A percentile compares a stretch with the other conserved stretches of the same genome.
These are phyloP conservation scores for Coemansia sp. DNA, from an alignment of 192 early-diverging fungal genomes.

Conservation along the genomic window DNA sequence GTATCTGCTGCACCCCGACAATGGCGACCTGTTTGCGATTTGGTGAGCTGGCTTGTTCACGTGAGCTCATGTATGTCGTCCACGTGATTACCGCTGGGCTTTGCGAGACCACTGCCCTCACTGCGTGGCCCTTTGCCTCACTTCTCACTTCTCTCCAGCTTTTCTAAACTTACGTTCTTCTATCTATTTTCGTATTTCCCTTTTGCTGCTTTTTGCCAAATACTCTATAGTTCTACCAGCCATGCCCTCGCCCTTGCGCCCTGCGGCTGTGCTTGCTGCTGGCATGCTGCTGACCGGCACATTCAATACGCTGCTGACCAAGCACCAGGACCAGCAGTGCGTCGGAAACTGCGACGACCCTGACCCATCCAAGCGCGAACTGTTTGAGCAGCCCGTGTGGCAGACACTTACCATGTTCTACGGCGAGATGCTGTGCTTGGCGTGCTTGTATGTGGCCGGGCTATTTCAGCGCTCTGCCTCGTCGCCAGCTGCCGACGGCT, in stretches of 20 bases:
- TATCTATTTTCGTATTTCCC: conserved; percentile 1
- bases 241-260: conserved; percentile 33
- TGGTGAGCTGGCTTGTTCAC: conserved; percentile 2
- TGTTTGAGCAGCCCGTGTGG: conserved; percentile 97
- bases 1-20: conserved; percentile 26
- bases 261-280: conserved; percentile 56
- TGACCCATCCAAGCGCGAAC: conserved; percentile 62
- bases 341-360: conserved; percentile 83
- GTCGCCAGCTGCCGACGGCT: conserved; percentile 16
- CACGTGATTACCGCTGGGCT: neutral
- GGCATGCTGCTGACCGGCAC: conserved; percentile 80
- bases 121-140: neutral
- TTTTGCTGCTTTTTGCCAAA: conserved; percentile 4
- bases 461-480: conserved; percentile 21
- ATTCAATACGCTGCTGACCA: conserved; percentile 78
- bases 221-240: neutral
- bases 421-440: conserved; percentile 83
- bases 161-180: neutral
- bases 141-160: conserved; percentile 8
- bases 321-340: conserved; percentile 90
- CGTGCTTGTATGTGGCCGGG: conserved; percentile 60
- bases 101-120: neutral
- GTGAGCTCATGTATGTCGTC: too few relatives aligned
- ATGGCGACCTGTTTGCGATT: conserved; percentile 16
- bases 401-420: conserved; percentile 98